These are phyloP conservation scores for Penicillium sp. DNA, from an alignment of 2,329 filamentous ascomycete genomes.

Conservation along the genomic window DNA sequence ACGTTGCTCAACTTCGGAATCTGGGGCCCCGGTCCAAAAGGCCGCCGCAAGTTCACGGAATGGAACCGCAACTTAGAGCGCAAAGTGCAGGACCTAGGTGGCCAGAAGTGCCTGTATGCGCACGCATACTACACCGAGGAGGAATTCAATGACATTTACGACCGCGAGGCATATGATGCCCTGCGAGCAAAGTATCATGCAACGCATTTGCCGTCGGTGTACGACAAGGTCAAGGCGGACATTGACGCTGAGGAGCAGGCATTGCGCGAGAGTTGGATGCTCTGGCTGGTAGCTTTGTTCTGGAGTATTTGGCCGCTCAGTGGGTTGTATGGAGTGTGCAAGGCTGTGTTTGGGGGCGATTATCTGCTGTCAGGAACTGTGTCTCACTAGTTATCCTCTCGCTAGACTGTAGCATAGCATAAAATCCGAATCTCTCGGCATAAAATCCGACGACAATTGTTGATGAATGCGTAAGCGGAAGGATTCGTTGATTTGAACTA, in stretches of 20 bases:
- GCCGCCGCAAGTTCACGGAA: conserved; percentile 55
- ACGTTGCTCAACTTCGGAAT: conserved; percentile 57
- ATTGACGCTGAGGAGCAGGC: background rate
- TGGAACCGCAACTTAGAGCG: conserved; percentile 51
- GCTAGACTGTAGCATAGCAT: too few species aligned
- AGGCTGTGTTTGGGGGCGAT: background rate
- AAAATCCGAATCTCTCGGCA: too few species aligned
- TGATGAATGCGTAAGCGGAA: background rate
- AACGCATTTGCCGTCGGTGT: conserved; percentile 27
- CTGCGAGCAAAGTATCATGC: conserved; percentile 38
- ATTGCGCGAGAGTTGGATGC: background rate
- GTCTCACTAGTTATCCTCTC: too few species aligned
- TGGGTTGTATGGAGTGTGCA: background rate
- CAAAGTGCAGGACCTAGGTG: conserved; percentile 60
- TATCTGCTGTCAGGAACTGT: background rate
- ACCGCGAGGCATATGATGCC: conserved; percentile 32
- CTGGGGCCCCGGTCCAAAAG: conserved; percentile 69
- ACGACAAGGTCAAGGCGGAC: conserved; percentile 29
- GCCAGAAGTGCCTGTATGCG: conserved; percentile 83
- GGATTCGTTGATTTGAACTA: background rate
- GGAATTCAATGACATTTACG: conserved; percentile 42
- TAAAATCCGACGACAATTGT: too few species aligned
- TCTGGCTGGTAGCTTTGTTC: background rate
- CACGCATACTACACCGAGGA: conserved; percentile 74
- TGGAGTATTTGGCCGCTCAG: conserved; percentile 1